Conservation (phyloP, 1,139 yeast species). For the Diutina scorzettiae region DNA sequence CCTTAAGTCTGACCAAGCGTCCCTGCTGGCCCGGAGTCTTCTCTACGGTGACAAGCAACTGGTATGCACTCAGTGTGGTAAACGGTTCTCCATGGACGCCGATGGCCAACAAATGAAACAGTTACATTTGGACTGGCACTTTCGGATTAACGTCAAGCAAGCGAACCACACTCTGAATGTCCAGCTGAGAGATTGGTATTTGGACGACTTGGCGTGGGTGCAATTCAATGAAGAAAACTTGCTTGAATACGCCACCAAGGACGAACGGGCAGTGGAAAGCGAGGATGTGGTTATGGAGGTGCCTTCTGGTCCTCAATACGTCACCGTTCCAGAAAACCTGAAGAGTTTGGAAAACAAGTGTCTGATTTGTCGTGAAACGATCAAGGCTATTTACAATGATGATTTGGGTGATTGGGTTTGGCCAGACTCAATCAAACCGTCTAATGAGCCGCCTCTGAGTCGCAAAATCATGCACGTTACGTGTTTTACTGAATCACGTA, state of each 20-base stretch:
- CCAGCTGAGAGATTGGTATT: slow-evolving; percentile 76
- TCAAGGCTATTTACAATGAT: slow-evolving; percentile 75
- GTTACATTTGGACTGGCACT: slow-evolving; percentile 90
- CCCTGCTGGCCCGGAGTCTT: slow-evolving; percentile 16
- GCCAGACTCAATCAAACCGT: slow-evolving; percentile 62
- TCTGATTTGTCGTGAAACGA: slow-evolving; percentile 76
- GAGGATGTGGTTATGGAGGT: slow-evolving; percentile 8
- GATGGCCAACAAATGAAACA: slow-evolving; percentile 45
- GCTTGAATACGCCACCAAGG: slow-evolving; percentile 18
- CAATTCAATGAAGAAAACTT: slow-evolving; percentile 52
- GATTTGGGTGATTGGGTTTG: slow-evolving; percentile 94
- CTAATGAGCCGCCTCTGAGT: slow-evolving; percentile 34
- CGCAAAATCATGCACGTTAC: slow-evolving; percentile 62
- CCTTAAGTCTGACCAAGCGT: slow-evolving; percentile 22
- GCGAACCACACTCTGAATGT: slow-evolving; percentile 30
- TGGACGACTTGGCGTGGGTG: slow-evolving; percentile 66
- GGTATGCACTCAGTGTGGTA: slow-evolving; percentile 86
- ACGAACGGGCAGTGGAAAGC: slow-evolving; percentile 5
- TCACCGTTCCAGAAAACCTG: slow-evolving; percentile 61
- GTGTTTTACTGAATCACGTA: slow-evolving; percentile 64
- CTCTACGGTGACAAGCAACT: slow-evolving; percentile 56
- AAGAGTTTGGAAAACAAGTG: slow-evolving; percentile 63
- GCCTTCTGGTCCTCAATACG: slow-evolving; percentile 19
- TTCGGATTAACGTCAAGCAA: slow-evolving; percentile 74
- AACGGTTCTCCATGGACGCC: slow-evolving; percentile 56